Base-by-base conservation (phyloP, 176 grass and related monocot species). In the Bolboschoenus planiculmis region DNA sequence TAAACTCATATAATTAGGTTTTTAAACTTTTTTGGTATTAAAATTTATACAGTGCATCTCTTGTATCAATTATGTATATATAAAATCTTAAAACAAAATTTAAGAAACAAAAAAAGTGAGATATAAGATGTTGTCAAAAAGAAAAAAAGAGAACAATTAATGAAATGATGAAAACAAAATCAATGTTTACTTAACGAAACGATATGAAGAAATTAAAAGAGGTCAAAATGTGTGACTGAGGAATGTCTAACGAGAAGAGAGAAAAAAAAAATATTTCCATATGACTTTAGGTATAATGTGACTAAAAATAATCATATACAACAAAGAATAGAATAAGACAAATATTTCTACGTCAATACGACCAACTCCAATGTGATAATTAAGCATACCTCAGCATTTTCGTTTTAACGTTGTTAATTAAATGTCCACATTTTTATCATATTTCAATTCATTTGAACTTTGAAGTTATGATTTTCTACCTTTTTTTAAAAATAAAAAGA, bases 311-410 rank as follows among this genome's bases (percentile, higher is more conserved):
- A 47, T 13, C 10, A 13, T 26, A 74, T 46, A 4, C 68, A 74
- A 74, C 68, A 47, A 72, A 29, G 14, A 13, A 74, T 15, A 74
- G 21, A 1, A 26, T 75, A 29, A 4, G 71, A 18, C 43, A 75
- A 10, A 16, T 0, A 50, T 50, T 48, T 76, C 24, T 18, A 48
- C 40, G 13, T 75, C 42, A 76, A 76, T 51, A 51, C 26, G 24
- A 76, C 72, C 72, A 3, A 76, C 72, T 76, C 44, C 72, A 51
- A n/a, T 74, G 23, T 75, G 43, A 75, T 29, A n/a, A n/a, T n/a
- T n/a, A 18, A 50, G 71, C 40, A 16, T 30, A 74, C 44, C 26
- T 76, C 44, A 76, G 11, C 26, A 44, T 9, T 76, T 50, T 75
- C 40, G 71, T 75, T 75, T 73, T 29, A 74, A 46, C 43, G 1